Evolutionary conservation across 257 asterid species (phyloP), one percentile per base, ranked within the genome.

Genomic region (Solanum chilense): DNA sequence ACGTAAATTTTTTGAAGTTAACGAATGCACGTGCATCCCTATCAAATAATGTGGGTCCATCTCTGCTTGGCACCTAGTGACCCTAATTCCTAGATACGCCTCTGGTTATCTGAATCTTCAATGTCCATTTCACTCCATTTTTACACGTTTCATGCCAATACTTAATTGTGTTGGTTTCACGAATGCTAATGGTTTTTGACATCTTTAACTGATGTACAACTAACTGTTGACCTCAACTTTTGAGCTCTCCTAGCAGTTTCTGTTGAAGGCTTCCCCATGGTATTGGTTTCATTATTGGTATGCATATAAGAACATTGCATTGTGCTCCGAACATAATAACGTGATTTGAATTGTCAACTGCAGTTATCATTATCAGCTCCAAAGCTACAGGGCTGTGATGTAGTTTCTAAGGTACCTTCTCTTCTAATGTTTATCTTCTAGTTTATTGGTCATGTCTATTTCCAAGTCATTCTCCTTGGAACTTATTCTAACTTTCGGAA

Each of bases 331-430:
- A 76, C 41, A 31, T 86, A 85, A 85, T 86, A 84, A 37, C 12
- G 66, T 52, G 86, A 16, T 86, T 83, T 83, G 39, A 33, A 75
- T 87, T 86, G 87, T 86, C 88, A 68, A 18, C 39, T 92, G 92
- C 98, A 96, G 99, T 88, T 96, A 90, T 92, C 95, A 84, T 92
- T 96, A 80, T 96, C 98, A 77, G 99, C 98, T 71, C 92, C 95
- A 15, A 96, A 93, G 92, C 92, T 96, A 66, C 89, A 81, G 47
- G 98, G 95, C 88, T 90, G 77, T 49, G 98, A 96, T 85, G 81
- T 95, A 44, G 18, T 60, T 52, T 96, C 98, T 12, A 96, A 96
- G 99, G 98, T 96, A 93, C 37, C 42, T 47, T 23, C 11, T 25
- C 83, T 74, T 74, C 9, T 74, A 74, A 74, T 74, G 52, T 25